A percentile compares a stretch with the other conserved stretches of the same genome.
phyloP scores from a whole-genome alignment of 2,329 filamentous ascomycete species.

The Pseudohalonectria lignicola region DNA sequence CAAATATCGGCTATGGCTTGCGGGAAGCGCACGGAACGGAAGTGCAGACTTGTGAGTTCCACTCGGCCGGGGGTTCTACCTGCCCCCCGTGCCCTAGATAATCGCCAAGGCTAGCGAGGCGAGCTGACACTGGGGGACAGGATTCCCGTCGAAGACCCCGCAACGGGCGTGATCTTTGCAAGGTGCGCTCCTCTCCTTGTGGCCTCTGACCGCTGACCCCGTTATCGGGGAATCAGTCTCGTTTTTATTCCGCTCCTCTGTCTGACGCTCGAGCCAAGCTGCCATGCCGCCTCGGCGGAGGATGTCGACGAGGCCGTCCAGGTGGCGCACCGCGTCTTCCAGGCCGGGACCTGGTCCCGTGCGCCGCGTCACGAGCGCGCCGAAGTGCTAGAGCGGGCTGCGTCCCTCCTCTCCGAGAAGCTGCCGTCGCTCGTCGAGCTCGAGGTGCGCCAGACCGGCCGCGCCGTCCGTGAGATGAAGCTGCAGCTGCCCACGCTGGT shows the following conservation, averaged over 20 bases:
- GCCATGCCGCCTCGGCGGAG: slow-evolving; percentile 31
- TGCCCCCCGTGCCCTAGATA: background rate
- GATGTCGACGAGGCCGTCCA: slow-evolving; percentile 30
- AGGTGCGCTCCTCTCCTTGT: slow-evolving; percentile 25
- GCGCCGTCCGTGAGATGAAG: slow-evolving; percentile 57
- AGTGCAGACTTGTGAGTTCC: slow-evolving; percentile 9
- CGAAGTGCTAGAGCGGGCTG: slow-evolving; percentile 49
- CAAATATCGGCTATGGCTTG: slow-evolving; percentile 8
- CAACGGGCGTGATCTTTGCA: slow-evolving; percentile 14
- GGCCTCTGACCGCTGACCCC: slow-evolving; percentile 34
- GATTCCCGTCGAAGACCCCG: slow-evolving; percentile 15
- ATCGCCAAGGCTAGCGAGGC: background rate
- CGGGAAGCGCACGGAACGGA: slow-evolving; percentile 8
- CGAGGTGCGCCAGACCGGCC: slow-evolving; percentile 58
- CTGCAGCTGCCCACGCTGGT: slow-evolving; percentile 56
- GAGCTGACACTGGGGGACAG: slow-evolving; percentile 6
- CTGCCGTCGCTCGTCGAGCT: slow-evolving; percentile 47
- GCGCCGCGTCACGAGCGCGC: slow-evolving; percentile 46
- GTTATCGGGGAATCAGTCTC: no score
- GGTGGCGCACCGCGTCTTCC: slow-evolving; percentile 32
- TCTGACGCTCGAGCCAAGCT: slow-evolving; percentile 19
- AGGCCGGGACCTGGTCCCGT: slow-evolving; percentile 43
- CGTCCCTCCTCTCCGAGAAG: slow-evolving; percentile 36
- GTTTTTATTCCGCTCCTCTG: no score
- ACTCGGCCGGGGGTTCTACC: background rate